phyloP scores from a whole-genome alignment of 306 rosid species.

The Cucurbita moschata region DNA sequence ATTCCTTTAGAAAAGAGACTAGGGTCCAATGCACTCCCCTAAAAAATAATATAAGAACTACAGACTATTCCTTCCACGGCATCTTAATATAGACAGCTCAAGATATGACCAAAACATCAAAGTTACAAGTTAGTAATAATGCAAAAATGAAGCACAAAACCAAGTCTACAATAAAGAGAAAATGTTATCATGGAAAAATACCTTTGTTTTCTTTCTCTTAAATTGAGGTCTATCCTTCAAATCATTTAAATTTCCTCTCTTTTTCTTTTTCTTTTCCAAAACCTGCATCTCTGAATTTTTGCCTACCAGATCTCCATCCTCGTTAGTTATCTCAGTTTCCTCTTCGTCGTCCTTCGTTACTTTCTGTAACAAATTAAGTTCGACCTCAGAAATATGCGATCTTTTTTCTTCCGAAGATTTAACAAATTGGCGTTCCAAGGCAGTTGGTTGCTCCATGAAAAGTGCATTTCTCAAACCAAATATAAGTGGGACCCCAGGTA shows the following conservation, averaged over 20 bases:
- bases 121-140: neutral
- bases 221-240: slow-evolving; percentile 51
- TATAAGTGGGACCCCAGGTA: slow-evolving; percentile 72
- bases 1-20: neutral
- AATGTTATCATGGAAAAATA: slow-evolving; percentile 2
- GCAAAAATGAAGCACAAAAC: neutral
- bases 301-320: slow-evolving; percentile 23
- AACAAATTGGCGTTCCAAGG: slow-evolving; percentile 39
- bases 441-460: slow-evolving; percentile 53
- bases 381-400: slow-evolving; percentile 37
- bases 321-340: slow-evolving; percentile 19
- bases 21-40: neutral
- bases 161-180: neutral
- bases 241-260: slow-evolving; percentile 9
- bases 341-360: slow-evolving; percentile 9
- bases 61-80: neutral
- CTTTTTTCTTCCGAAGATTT: slow-evolving; percentile 47
- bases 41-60: neutral
- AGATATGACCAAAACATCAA: neutral
- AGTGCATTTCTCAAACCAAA: slow-evolving; percentile 60
- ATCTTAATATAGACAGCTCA: neutral
- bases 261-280: slow-evolving; percentile 15
- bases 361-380: slow-evolving; percentile 22
- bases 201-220: slow-evolving; percentile 81
- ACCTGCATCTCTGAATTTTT: slow-evolving; percentile 14